Evolutionary conservation across 2,329 filamentous ascomycete genomes (phyloP), one percentile per base, ranked within the genome.

Genomic region (Sporothrix brunneoviolacea): DNA sequence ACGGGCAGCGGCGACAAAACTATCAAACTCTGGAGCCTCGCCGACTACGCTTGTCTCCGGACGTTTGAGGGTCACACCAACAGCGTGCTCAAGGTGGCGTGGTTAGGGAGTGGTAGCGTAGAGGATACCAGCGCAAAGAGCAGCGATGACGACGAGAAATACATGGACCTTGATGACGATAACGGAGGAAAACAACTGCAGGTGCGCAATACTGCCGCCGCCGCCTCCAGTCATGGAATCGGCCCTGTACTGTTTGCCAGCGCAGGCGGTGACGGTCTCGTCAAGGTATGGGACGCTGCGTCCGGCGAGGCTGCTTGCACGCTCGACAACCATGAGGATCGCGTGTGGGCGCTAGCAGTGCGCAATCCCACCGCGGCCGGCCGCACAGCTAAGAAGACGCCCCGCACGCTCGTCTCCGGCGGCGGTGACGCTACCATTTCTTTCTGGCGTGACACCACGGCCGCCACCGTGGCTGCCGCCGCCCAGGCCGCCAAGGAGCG

Each of bases 21-120:
- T 0, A 80, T 97, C 61, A 94, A 95, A 66, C 77, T 98, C 9
- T 98, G 94, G 94, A 96, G 81, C 64, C 73, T 98, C 55, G 79
- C 84, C 2, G 91, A 95, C 67, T 98, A 96, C 68, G 88, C 83
- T 57, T 98, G 93, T 67, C 72, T 98, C 40, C 77, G 91, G 51
- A 97, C 93, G 0, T 93, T 97, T 50, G 94, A 98, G 68, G 93
- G 93, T 0, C 93, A 98, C 67, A 91, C 90, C 5, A 94, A 97
- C 70, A 95, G 88, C 60, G 87, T 98, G 3, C 74, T 98, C 28
- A 97, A 97, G 68, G 87, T 95, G 3, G 79, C 87, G 4, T 98
- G 93, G 93, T 74, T 98, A 4, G 79, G 75, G 41, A 65, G 77
- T 51, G 70, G 79, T 2, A 61, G 64, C 5, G 69, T 69, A 22